Percentiles rank a stretch among this genome's conserved stretches.
These are phyloP conservation scores for Limnomonas spitsbergensis DNA, from an alignment of 139 green algal genomes.

Conservation along the genomic window DNA sequence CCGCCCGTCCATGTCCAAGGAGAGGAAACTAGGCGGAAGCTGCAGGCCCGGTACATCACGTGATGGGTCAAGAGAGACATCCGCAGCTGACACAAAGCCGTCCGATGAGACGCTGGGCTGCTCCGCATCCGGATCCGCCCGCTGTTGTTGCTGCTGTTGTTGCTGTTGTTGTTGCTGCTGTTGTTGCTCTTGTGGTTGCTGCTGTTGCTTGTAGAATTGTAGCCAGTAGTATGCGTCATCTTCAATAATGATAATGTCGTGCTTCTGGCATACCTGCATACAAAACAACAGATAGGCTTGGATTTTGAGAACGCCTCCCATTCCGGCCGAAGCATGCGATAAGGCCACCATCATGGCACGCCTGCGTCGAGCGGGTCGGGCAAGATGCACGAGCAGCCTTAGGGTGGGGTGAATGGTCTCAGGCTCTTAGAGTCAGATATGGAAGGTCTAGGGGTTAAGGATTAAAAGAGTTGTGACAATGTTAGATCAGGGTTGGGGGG, in stretches of 20 bases:
- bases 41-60: conserved; percentile 2
- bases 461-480: too few species aligned
- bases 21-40: conserved; percentile 50
- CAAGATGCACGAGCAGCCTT: neutral
- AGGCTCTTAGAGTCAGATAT: too few species aligned
- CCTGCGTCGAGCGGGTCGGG: neutral
- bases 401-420: neutral
- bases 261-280: conserved; percentile 25
- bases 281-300: too few species aligned
- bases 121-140: too few species aligned
- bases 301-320: too few species aligned
- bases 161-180: too few species aligned
- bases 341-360: neutral
- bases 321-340: neutral
- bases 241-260: conserved; percentile 74
- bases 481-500: too few species aligned
- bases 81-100: too few species aligned
- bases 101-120: too few species aligned
- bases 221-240: conserved; percentile 86
- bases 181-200: neutral
- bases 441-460: too few species aligned
- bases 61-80: conserved; percentile 8
- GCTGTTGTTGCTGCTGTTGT: too few species aligned
- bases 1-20: conserved; percentile 61
- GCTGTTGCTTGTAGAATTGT: conserved; percentile 27